These are phyloP conservation scores for Cutaneotrichosporon arboriforme DNA, from an alignment of 1,284 basidiomycete genomes.

Conservation along the genomic window DNA sequence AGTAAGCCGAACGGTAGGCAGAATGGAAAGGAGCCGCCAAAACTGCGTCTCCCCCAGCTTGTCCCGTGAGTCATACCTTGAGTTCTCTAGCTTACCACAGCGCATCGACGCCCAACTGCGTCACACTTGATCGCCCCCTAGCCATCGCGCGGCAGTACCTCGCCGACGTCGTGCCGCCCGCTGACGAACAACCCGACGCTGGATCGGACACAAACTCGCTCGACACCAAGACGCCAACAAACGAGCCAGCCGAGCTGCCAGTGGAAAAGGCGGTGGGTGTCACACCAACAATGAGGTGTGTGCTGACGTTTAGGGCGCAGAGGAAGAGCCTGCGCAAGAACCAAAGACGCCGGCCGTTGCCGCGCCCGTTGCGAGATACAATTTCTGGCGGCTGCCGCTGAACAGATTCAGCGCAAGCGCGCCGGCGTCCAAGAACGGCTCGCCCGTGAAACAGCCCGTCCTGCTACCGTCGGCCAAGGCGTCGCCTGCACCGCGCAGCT, in stretches of 20 bases:
- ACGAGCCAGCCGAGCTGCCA: conserved; percentile 14
- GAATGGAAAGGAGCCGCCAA: conserved; percentile 36
- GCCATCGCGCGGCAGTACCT: conserved; percentile 32
- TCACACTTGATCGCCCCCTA: conserved; percentile 30
- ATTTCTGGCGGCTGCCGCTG: conserved; percentile 18
- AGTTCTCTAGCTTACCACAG: conserved; percentile 19
- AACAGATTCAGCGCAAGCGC: conserved; percentile 11
- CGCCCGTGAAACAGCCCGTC: conserved; percentile 7
- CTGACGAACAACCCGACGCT: background rate
- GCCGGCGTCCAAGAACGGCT: conserved; percentile 12
- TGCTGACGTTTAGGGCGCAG: background rate
- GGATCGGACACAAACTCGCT: conserved; percentile 14
- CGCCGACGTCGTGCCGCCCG: background rate
- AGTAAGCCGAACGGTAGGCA: conserved; percentile 55
- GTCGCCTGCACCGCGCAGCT: conserved; percentile 19
- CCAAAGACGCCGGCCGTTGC: conserved; percentile 2
- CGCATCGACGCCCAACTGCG: conserved; percentile 21
- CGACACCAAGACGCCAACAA: conserved; percentile 16
- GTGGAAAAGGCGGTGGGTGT: conserved; percentile 3
- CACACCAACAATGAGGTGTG: background rate
- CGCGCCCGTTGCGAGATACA: conserved; percentile 10
- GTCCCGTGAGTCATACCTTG: conserved; percentile 16
- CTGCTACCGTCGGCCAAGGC: conserved; percentile 4
- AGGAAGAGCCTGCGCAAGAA: background rate
- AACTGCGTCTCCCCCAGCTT: conserved; percentile 29